Conservation (phyloP, 768 basidiomycete genomes). For the Boletus coccyginus region DNA sequence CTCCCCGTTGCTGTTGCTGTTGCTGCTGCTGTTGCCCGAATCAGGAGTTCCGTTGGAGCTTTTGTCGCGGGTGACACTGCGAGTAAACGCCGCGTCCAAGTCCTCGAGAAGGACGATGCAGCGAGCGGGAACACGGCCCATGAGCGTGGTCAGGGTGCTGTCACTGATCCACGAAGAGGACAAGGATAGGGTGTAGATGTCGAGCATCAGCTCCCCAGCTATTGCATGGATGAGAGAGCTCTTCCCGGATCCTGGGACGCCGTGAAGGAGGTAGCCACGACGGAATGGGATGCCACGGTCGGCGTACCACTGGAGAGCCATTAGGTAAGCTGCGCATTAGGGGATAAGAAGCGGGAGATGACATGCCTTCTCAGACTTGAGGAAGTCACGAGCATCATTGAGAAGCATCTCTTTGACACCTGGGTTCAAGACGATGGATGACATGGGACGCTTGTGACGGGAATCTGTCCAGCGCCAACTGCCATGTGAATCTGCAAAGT, state of each 20-base stretch:
- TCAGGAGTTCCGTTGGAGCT: conserved; percentile 46
- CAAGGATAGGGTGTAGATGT: conserved; percentile 89
- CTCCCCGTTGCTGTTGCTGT: conserved; percentile 27
- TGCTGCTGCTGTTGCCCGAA: conserved; percentile 15
- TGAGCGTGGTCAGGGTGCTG: conserved; percentile 77
- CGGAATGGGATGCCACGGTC: conserved; percentile 91
- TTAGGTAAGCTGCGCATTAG: neutral
- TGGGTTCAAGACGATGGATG: conserved; percentile 81
- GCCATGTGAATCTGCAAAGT: conserved; percentile 85
- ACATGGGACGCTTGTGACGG: conserved; percentile 84
- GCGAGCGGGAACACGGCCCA: conserved; percentile 82
- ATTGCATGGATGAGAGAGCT: conserved; percentile 84
- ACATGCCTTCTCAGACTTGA: conserved; percentile 75
- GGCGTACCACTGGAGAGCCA: conserved; percentile 71
- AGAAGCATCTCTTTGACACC: conserved; percentile 90
- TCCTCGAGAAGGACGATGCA: conserved; percentile 90
- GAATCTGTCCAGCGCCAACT: conserved; percentile 89
- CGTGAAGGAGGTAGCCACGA: conserved; percentile 80
- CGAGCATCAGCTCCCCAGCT: conserved; percentile 84
- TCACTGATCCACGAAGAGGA: conserved; percentile 88
- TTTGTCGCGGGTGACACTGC: conserved; percentile 67
- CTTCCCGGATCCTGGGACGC: conserved; percentile 85
- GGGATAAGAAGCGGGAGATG: neutral
- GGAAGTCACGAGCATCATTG: conserved; percentile 77
- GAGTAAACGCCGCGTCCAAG: conserved; percentile 84